A percentile compares a stretch with the other conserved stretches of the same genome.
These are phyloP conservation scores for Trichophyton verrucosum DNA, from an alignment of 2,329 filamentous ascomycete species.

Conservation along the genomic window DNA sequence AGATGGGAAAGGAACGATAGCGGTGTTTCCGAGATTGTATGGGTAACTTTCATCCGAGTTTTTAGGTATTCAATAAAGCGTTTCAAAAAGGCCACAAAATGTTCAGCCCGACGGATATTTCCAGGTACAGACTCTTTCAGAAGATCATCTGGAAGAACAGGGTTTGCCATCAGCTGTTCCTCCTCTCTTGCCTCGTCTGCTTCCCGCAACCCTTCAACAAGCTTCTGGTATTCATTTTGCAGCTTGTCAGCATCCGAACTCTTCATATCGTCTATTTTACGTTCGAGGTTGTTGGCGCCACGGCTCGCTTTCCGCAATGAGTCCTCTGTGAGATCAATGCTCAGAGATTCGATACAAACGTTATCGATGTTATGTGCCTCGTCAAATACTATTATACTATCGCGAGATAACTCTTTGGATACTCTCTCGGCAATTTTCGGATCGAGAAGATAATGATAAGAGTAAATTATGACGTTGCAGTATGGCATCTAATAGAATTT, in stretches of 20 bases:
- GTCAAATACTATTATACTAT: conserved; percentile 97
- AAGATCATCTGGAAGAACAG: conserved; percentile 81
- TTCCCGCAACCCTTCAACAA: conserved; percentile 80
- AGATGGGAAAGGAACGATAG: conserved; percentile 86
- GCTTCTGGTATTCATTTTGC: conserved; percentile 87
- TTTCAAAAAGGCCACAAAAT: conserved; percentile 89
- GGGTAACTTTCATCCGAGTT: conserved; percentile 95
- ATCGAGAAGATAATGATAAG: conserved; percentile 94
- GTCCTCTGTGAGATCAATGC: conserved; percentile 92
- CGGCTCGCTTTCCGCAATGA: conserved; percentile 81
- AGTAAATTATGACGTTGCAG: conserved; percentile 99
- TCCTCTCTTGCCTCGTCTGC: conserved; percentile 83
- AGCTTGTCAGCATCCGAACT: conserved; percentile 89
- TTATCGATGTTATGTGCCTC: conserved; percentile 99
- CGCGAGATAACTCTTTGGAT: conserved; percentile 89
- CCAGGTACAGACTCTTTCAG: conserved; percentile 92
- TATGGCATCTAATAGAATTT: conserved; percentile 66
- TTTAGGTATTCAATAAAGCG: conserved; percentile 96
- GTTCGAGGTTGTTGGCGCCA: conserved; percentile 81
- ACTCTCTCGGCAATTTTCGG: conserved; percentile 95
- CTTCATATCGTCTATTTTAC: conserved; percentile 87
- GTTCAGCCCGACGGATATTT: conserved; percentile 89
- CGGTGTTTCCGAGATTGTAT: conserved; percentile 94
- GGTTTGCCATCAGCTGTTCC: conserved; percentile 95
- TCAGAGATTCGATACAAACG: conserved; percentile 94